Evolutionary conservation across 495 filamentous ascomycete genomes (phyloP), one percentile per base, ranked within the genome.

Genomic region (Elasticomyces elasticus): DNA sequence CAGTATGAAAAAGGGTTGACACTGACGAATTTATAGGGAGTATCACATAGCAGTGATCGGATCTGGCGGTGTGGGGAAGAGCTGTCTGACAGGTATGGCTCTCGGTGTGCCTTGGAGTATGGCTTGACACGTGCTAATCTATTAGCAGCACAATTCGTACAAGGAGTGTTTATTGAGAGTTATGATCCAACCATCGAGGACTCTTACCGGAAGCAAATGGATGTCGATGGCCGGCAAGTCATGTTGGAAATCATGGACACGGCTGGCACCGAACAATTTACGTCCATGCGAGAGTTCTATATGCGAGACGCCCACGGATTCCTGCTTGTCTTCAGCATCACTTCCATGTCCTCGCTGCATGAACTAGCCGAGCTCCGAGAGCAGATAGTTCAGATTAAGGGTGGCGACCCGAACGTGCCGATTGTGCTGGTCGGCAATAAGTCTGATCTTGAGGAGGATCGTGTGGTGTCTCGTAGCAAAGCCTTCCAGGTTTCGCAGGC

Each of bases 111-210:
- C n/a, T n/a, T n/a, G n/a, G n/a, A n/a, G n/a, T n/a, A 72, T 47
- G 52, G 20, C 46, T 55, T 54, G 28, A 44, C 12, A 5, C 22
- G 30, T n/a, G 1, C 35, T 25, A 1, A 28, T 26, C 23, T 11
- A 27, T 7, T 17, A 22, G 63, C 71, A 95, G 92, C 92, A 58
- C 92, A 98, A 79, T 98, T 98, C 69, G 92, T 97, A 19, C 92
- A 97, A 68, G 94, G 96, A 76, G 87, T 95, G 42, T 98, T 94
- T 89, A 95, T 98, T 66, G 92, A 98, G 71, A 90, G 86, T 68
- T 98, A 98, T 71, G 92, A 98, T 69, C 92, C 92, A 3, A 98
- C 92, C 9, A 97, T 98, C 64, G 92, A 98, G 71, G 89, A 98
- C 71, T 95, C 92, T 40, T 98, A 97, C 69, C 77, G 89, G 44